Conservation (phyloP, 129 eudicot genomes). For the Ambrosia artemisiifolia region DNA sequence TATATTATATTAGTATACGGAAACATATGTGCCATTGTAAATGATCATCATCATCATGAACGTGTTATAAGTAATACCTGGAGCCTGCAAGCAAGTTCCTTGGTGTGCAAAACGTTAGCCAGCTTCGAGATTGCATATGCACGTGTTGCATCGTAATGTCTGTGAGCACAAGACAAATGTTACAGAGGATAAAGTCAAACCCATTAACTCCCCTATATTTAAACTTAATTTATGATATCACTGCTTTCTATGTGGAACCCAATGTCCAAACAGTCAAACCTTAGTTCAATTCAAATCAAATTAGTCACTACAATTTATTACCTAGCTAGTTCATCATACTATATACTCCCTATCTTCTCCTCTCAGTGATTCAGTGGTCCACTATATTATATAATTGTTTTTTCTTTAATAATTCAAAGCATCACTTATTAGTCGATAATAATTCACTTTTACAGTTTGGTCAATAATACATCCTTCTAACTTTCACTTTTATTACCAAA, state of each 20-base stretch:
- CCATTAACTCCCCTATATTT: not conserved
- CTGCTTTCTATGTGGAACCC: constrained; percentile 20
- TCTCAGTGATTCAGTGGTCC: too few species aligned
- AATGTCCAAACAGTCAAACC: constrained; percentile 4
- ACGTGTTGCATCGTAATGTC: constrained; percentile 90
- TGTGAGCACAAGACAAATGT: constrained; percentile 24
- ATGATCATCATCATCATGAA: not conserved
- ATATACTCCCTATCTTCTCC: too few species aligned
- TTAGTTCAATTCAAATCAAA: constrained; percentile 11
- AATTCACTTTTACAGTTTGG: too few species aligned
- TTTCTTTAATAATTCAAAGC: too few species aligned
- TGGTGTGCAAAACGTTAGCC: constrained; percentile 95
- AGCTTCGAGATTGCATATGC: constrained; percentile 97
- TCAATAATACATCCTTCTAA: too few species aligned
- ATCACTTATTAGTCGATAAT: too few species aligned
- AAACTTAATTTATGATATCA: not conserved
- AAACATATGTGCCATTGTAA: not conserved
- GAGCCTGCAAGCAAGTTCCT: constrained; percentile 75
- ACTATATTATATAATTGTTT: too few species aligned
- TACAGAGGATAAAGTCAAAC: constrained; percentile 28
- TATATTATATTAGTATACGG: not conserved
- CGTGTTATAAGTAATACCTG: constrained; percentile 33
- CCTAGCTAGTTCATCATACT: too few species aligned
- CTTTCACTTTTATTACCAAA: not conserved
- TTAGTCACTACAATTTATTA: constrained; percentile 1